These are phyloP conservation scores for Triangularia verruculosa DNA, from an alignment of 2,329 filamentous ascomycete species.

Conservation along the genomic window DNA sequence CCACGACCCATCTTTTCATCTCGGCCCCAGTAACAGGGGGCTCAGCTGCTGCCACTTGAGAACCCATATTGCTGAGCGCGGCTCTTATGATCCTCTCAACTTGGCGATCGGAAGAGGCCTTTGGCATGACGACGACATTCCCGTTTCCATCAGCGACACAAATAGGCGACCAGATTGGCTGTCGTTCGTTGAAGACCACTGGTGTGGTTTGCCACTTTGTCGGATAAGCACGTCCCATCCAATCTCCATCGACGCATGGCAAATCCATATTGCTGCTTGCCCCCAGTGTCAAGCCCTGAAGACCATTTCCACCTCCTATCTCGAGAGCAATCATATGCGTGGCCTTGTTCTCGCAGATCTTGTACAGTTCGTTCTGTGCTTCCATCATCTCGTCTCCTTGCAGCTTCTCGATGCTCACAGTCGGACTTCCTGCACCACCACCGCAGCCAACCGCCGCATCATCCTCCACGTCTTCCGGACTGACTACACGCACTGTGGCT, in stretches of 20 bases:
- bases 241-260: constrained; percentile 52
- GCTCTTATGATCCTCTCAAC: constrained; percentile 51
- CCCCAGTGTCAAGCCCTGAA: constrained; percentile 56
- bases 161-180: constrained; percentile 44
- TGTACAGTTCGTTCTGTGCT: constrained; percentile 51
- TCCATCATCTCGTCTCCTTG: constrained; percentile 54
- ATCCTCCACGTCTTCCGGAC: constrained; percentile 47
- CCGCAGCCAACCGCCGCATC: constrained; percentile 53
- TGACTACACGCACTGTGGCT: constrained; percentile 50
- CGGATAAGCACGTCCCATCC: constrained; percentile 56
- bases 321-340: constrained; percentile 62
- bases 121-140: constrained; percentile 49
- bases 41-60: constrained; percentile 47
- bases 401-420: constrained; percentile 59
- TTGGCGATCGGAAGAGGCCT: constrained; percentile 43
- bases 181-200: constrained; percentile 48
- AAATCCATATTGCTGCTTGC: constrained; percentile 50
- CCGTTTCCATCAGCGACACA: constrained; percentile 52
- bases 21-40: constrained; percentile 48
- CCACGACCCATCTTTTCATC: constrained; percentile 49
- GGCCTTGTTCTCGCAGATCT: constrained; percentile 44
- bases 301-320: constrained; percentile 65
- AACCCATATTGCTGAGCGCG: constrained; percentile 55
- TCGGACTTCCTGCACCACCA: constrained; percentile 57
- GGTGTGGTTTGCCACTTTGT: constrained; percentile 56